phyloP scores from a whole-genome alignment of 1,284 basidiomycete species.

The Xerocomus cyaneibrunnescens region DNA sequence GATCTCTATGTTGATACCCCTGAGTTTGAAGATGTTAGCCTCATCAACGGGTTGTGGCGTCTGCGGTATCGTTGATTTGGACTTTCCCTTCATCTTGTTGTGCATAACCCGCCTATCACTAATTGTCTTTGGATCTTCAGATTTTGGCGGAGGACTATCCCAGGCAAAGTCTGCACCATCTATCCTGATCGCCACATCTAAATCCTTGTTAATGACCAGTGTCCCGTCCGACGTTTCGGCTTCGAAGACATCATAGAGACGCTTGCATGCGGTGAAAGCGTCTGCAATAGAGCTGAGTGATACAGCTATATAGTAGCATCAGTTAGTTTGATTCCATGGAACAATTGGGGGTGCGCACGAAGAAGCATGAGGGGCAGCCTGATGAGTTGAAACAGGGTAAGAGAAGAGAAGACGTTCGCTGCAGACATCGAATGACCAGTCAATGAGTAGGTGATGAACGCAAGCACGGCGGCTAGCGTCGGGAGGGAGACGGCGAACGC shows the following conservation, averaged over 20 bases:
- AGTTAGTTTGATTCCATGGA: background rate
- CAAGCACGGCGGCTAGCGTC: constrained; percentile 78
- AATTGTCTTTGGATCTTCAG: constrained; percentile 36
- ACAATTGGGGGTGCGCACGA: constrained; percentile 1
- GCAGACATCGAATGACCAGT: constrained; percentile 69
- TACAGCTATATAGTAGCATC: constrained; percentile 48
- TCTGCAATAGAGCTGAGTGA: constrained; percentile 78
- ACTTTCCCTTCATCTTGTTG: constrained; percentile 3
- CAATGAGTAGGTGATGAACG: constrained; percentile 81
- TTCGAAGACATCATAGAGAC: constrained; percentile 71
- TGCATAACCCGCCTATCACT: background rate
- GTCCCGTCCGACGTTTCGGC: constrained; percentile 71
- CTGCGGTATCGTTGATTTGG: background rate
- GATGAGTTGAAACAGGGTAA: constrained; percentile 80
- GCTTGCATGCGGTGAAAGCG: constrained; percentile 70
- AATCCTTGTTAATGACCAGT: constrained; percentile 46
- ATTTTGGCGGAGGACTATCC: constrained; percentile 71
- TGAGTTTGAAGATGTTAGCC: constrained; percentile 26
- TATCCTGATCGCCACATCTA: constrained; percentile 64
- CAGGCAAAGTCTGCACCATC: constrained; percentile 76
- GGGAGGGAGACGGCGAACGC: constrained; percentile 73
- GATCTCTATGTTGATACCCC: constrained; percentile 61
- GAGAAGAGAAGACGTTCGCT: constrained; percentile 75
- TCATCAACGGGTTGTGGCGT: constrained; percentile 5
- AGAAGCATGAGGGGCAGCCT: constrained; percentile 76